Conservation (phyloP, 1,284 basidiomycete genomes). For the Cryptococcus neoformans region DNA sequence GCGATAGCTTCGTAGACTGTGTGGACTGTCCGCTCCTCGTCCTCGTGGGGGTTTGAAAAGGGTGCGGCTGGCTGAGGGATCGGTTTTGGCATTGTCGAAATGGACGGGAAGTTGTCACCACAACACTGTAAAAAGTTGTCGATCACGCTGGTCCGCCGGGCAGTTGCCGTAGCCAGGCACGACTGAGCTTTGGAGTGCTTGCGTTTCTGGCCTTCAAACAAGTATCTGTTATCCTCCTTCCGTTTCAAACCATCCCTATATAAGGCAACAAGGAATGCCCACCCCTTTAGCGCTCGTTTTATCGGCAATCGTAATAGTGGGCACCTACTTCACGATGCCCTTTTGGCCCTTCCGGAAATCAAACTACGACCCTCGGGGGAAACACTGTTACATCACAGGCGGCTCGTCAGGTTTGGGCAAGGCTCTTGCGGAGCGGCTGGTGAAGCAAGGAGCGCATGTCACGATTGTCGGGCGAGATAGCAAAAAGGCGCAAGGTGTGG, state of each 20-base stretch:
- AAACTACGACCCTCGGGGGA: too few species aligned
- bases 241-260: too few species aligned
- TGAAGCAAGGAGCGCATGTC: constrained; percentile 70
- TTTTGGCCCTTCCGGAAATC: background rate
- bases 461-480: constrained; percentile 68
- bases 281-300: background rate
- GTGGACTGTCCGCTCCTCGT: constrained; percentile 59
- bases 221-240: too few species aligned
- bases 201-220: too few species aligned
- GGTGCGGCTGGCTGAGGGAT: constrained; percentile 19
- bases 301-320: background rate
- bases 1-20: constrained; percentile 88
- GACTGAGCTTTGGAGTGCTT: too few species aligned
- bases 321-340: constrained; percentile 11
- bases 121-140: too few species aligned
- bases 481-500: constrained; percentile 59
- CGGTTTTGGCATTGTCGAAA: constrained; percentile 21
- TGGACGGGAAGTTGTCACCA: too few species aligned
- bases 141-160: too few species aligned
- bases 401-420: constrained; percentile 77
- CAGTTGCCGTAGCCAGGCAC: too few species aligned
- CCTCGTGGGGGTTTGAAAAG: constrained; percentile 11
- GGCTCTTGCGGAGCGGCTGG: constrained; percentile 64
- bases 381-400: constrained; percentile 77
- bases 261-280: too few species aligned